These are phyloP conservation scores for Aspergillus pseudoterreus DNA, from an alignment of 2,329 filamentous ascomycete species.

Conservation along the genomic window DNA sequence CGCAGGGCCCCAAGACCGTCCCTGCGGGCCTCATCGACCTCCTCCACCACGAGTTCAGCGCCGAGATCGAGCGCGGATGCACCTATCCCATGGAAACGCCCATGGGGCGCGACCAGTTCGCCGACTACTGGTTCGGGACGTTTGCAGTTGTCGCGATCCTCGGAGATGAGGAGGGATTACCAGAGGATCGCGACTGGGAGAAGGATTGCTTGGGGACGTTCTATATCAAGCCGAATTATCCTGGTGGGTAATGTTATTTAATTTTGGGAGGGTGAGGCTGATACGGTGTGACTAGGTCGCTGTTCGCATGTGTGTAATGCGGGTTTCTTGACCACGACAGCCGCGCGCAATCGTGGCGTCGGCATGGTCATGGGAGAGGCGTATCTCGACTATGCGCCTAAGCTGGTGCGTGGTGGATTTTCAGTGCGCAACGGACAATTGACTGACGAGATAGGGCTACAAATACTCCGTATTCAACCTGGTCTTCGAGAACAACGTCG, in stretches of 20 bases:
- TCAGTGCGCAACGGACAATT: background rate
- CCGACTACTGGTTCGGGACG: constrained; percentile 37
- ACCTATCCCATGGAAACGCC: constrained; percentile 39
- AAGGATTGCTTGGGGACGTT: constrained; percentile 37
- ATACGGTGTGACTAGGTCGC: constrained; percentile 23
- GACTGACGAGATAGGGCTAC: constrained; percentile 28
- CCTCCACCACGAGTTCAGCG: constrained; percentile 31
- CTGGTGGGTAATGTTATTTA: constrained; percentile 22
- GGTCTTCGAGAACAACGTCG: constrained; percentile 38
- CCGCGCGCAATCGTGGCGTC: constrained; percentile 31
- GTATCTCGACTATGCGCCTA: constrained; percentile 36
- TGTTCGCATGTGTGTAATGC: constrained; percentile 40
- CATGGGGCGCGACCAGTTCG: constrained; percentile 27
- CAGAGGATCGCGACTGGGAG: constrained; percentile 31
- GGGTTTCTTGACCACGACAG: constrained; percentile 33
- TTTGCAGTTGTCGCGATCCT: constrained; percentile 33
- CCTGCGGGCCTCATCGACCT: constrained; percentile 23
- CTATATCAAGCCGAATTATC: constrained; percentile 42
- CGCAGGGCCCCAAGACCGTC: constrained; percentile 18
- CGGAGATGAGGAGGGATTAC: constrained; percentile 15
- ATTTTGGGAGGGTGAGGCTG: background rate
- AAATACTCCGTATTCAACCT: constrained; percentile 41
- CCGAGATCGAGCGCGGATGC: constrained; percentile 32
- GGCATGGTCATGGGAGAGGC: constrained; percentile 34
- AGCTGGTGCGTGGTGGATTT: constrained; percentile 26